Conservation (phyloP, 768 basidiomycete species). For the Dacryopinax primogenitus region DNA sequence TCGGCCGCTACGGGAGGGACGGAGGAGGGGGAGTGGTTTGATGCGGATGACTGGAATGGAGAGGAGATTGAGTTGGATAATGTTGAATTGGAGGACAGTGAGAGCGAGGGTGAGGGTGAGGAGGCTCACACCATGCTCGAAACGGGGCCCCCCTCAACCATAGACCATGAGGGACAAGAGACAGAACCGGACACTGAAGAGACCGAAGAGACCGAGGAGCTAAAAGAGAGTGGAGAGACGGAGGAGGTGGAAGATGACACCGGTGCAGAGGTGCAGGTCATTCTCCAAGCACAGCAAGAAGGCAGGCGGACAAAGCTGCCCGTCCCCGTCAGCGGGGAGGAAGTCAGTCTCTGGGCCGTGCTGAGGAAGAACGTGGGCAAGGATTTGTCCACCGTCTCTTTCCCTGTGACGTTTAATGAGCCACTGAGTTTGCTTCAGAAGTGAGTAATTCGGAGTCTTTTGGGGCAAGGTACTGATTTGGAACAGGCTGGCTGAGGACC, state of each 20-base stretch:
- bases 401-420: conserved; percentile 87
- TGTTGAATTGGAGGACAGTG: conserved; percentile 70
- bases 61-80: conserved; percentile 32
- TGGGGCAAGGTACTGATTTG: neutral
- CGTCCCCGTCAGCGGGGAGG: conserved; percentile 37
- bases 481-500: conserved; percentile 49
- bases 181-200: conserved; percentile 23
- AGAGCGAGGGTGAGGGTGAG: conserved; percentile 41
- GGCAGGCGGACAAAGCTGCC: conserved; percentile 18
- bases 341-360: conserved; percentile 69
- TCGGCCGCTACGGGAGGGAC: no score
- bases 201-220: conserved; percentile 7
- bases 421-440: conserved; percentile 72
- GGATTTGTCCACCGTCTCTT: conserved; percentile 70
- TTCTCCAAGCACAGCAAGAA: conserved; percentile 5
- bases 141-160: no score
- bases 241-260: neutral
- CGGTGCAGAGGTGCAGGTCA: neutral
- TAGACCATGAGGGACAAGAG: conserved; percentile 38
- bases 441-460: conserved; percentile 14
- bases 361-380: conserved; percentile 84
- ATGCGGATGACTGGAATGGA: conserved; percentile 15
- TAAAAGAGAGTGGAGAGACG: conserved; percentile 8
- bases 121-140: conserved; percentile 33
- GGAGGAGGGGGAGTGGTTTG: conserved; percentile 10